These are phyloP conservation scores for Aspergillus clavatus DNA, from an alignment of 2,329 filamentous ascomycete species.

Conservation along the genomic window DNA sequence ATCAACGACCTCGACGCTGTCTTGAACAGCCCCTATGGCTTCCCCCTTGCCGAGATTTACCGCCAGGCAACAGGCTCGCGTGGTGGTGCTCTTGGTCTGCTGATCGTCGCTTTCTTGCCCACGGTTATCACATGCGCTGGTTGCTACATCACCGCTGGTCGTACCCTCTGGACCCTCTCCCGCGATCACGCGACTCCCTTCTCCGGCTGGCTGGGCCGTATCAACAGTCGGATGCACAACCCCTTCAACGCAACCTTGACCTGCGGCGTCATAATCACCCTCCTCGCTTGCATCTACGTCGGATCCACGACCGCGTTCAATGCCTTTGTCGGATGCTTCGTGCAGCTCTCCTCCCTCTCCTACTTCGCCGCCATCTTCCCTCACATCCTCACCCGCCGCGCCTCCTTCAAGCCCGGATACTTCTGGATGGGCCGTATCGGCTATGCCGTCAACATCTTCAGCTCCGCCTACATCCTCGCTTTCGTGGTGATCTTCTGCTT, in stretches of 20 bases:
- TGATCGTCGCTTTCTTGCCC: conserved; percentile 54
- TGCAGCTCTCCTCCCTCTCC: conserved; percentile 53
- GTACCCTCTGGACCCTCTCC: conserved; percentile 56
- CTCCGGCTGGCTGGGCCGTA: conserved; percentile 48
- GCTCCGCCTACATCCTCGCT: conserved; percentile 51
- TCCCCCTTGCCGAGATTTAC: conserved; percentile 47
- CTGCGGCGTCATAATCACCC: conserved; percentile 49
- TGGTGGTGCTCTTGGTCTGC: conserved; percentile 53
- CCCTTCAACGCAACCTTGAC: conserved; percentile 57
- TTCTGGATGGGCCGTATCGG: conserved; percentile 54
- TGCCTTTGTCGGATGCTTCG: conserved; percentile 55
- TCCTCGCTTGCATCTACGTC: conserved; percentile 54
- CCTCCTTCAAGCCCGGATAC: conserved; percentile 48
- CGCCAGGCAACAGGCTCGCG: conserved; percentile 44
- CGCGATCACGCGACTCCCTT: conserved; percentile 60
- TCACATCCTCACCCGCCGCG: conserved; percentile 49
- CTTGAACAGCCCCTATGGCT: conserved; percentile 29
- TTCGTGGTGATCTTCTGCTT: conserved; percentile 60
- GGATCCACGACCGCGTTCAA: conserved; percentile 53
- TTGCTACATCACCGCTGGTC: conserved; percentile 57
- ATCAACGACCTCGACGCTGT: conserved; percentile 38
- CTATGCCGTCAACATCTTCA: conserved; percentile 45
- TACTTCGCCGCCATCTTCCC: conserved; percentile 51
- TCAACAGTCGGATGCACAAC: conserved; percentile 53
- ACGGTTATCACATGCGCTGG: conserved; percentile 52